Conservation (phyloP, 2,329 filamentous ascomycete species). For the Curvularia hawaiiensis region DNA sequence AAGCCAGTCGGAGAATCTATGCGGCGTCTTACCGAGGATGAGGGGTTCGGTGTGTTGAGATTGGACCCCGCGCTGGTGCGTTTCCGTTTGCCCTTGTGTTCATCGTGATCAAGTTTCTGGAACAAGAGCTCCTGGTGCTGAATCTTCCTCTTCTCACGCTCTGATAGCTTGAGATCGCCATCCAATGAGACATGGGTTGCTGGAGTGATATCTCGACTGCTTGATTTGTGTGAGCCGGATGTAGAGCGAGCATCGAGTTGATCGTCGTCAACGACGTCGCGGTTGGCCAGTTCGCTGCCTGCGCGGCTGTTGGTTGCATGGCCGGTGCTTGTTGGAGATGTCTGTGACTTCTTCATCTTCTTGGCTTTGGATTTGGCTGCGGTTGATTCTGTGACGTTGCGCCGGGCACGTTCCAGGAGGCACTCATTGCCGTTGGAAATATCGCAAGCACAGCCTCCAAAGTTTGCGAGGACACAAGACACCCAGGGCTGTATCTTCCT, state of each 20-base stretch:
- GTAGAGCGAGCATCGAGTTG: conserved; percentile 61
- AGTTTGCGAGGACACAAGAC: conserved; percentile 72
- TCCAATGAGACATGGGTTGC: conserved; percentile 57
- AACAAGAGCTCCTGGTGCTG: conserved; percentile 67
- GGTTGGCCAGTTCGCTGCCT: conserved; percentile 61
- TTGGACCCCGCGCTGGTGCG: conserved; percentile 60
- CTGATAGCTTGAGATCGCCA: conserved; percentile 59
- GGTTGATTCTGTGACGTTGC: conserved; percentile 34
- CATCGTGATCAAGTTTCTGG: conserved; percentile 64
- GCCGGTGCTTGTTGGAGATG: conserved; percentile 61
- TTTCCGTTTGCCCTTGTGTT: conserved; percentile 59
- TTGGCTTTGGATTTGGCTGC: conserved; percentile 51
- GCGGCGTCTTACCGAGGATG: conserved; percentile 47
- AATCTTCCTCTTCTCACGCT: conserved; percentile 66
- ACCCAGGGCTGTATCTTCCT: conserved; percentile 70
- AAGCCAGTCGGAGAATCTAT: conserved; percentile 17
- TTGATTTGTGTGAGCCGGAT: conserved; percentile 61
- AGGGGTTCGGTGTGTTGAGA: conserved; percentile 56
- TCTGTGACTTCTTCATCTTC: conserved; percentile 56
- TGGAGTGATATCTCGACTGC: conserved; percentile 66
- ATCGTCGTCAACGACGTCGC: conserved; percentile 60
- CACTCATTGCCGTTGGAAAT: conserved; percentile 43
- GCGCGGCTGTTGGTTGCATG: conserved; percentile 62
- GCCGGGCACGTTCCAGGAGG: conserved; percentile 44
- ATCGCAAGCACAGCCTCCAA: conserved; percentile 79